phyloP scores from a whole-genome alignment of 176 grass and related monocot genomes.

The Hyparrhenia diplandra region DNA sequence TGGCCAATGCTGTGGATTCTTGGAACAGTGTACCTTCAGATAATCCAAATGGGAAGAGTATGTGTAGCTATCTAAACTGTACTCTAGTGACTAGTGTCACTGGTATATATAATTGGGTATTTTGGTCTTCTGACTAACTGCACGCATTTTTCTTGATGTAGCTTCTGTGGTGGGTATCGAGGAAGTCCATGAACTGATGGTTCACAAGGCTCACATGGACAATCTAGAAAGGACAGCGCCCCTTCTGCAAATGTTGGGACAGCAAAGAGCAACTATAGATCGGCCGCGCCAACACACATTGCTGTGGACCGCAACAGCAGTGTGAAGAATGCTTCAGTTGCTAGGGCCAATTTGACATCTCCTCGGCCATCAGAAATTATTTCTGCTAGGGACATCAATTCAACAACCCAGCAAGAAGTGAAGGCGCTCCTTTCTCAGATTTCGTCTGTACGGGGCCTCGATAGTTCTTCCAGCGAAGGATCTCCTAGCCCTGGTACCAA shows the following conservation, averaged over 20 bases:
- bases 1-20: not conserved
- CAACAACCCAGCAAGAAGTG: slow-evolving; percentile 73
- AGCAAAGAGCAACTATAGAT: slow-evolving; percentile 11
- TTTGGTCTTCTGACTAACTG: not conserved
- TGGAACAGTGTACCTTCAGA: slow-evolving; percentile 22
- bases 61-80: not conserved
- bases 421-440: slow-evolving; percentile 82
- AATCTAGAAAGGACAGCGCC: slow-evolving; percentile 21
- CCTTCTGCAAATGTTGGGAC: slow-evolving; percentile 4
- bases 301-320: slow-evolving; percentile 24
- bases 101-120: not conserved
- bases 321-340: slow-evolving; percentile 25
- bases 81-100: not conserved
- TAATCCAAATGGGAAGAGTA: slow-evolving; percentile 36
- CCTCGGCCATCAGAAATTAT: slow-evolving; percentile 79
- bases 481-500: slow-evolving; percentile 26
- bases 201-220: slow-evolving; percentile 26
- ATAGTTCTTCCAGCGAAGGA: slow-evolving; percentile 34
- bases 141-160: slow-evolving; percentile 10
- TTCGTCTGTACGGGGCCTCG: slow-evolving; percentile 49
- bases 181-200: slow-evolving; percentile 31
- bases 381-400: slow-evolving; percentile 72
- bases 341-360: slow-evolving; percentile 44
- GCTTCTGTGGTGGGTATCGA: slow-evolving; percentile 39
- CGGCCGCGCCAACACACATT: not conserved